Conservation (phyloP, 192 early-diverging fungal genomes). For the Umbelopsis sp. region DNA sequence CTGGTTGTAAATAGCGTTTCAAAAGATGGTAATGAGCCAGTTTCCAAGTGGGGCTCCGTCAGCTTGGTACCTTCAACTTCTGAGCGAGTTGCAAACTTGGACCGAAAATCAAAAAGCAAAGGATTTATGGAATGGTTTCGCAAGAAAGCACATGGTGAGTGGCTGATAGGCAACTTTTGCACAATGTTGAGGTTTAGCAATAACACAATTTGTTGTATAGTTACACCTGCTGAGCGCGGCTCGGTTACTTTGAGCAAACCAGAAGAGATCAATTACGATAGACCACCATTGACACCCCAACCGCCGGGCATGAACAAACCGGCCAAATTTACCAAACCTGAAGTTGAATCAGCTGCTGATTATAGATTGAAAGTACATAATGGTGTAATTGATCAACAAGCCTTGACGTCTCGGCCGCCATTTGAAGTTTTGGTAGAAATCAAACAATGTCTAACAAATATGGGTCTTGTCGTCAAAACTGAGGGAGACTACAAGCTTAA, state of each 20-base stretch:
- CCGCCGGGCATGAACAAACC: background rate
- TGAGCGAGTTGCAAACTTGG: slow-evolving; percentile 22
- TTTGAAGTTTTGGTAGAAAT: slow-evolving; percentile 56
- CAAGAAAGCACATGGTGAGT: slow-evolving; percentile 57
- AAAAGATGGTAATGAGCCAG: background rate
- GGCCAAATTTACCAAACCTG: background rate
- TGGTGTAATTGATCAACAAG: slow-evolving; percentile 58
- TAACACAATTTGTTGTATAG: background rate
- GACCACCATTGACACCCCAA: slow-evolving; percentile 9
- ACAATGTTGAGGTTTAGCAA: background rate
- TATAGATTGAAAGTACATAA: slow-evolving; percentile 61
- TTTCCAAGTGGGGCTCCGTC: background rate
- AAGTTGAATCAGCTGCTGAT: slow-evolving; percentile 29
- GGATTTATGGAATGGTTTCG: slow-evolving; percentile 81
- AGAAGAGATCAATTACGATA: slow-evolving; percentile 5
- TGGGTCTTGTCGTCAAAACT: slow-evolving; percentile 22
- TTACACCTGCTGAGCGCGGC: background rate
- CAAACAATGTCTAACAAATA: slow-evolving; percentile 36
- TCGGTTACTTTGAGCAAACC: background rate
- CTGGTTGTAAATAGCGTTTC: background rate
- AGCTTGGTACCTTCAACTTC: slow-evolving; percentile 3
- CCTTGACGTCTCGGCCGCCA: slow-evolving; percentile 54
- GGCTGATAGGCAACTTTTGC: background rate
- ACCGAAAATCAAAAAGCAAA: slow-evolving; percentile 40
- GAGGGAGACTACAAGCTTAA: slow-evolving; percentile 56